Evolutionary conservation across 768 basidiomycete genomes (phyloP).

Genomic region (Panellus pusillus): DNA sequence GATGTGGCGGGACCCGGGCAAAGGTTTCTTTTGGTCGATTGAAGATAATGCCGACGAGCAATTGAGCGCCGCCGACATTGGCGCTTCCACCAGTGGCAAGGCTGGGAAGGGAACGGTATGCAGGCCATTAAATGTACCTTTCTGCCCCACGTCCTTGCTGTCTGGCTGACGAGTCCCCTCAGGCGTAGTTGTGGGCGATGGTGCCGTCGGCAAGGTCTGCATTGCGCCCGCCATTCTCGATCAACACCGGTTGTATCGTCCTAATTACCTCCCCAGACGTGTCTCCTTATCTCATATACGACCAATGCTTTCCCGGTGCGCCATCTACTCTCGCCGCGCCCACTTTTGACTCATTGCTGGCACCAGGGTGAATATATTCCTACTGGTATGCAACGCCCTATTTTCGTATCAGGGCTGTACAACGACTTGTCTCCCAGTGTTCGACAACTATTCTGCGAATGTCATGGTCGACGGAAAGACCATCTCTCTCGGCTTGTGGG

Average conservation of each 20-base stretch:
- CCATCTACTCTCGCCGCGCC: constrained; percentile 20
- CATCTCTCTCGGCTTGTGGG: constrained; percentile 97
- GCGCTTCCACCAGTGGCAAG: constrained; percentile 31
- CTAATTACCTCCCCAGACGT: constrained; percentile 62
- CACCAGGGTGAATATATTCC: constrained; percentile 93
- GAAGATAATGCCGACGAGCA: constrained; percentile 68
- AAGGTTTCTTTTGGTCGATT: constrained; percentile 92
- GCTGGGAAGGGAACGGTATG: constrained; percentile 52
- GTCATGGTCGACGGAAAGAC: constrained; percentile 99
- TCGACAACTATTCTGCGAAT: constrained; percentile 98
- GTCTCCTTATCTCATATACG: constrained; percentile 98
- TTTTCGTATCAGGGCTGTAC: constrained; percentile 13
- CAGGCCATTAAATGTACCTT: constrained; percentile 88
- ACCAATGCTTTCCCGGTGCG: constrained; percentile 95
- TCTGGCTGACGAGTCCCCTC: constrained; percentile 32
- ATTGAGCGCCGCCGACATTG: constrained; percentile 27
- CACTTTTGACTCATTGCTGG: constrained; percentile 16
- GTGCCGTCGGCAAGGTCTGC: constrained; percentile 95
- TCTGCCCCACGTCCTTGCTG: constrained; percentile 16
- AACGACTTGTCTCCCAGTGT: constrained; percentile 52
- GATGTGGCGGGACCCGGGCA: constrained; percentile 81
- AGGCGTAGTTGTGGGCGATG: constrained; percentile 99
- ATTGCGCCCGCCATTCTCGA: constrained; percentile 8
- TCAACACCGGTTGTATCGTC: constrained; percentile 21
- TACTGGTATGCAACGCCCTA: constrained; percentile 58